A percentile compares a stretch with the other conserved stretches of the same genome.
Evolutionary conservation across 805 yeast genomes (phyloP).

Genomic region (Kazachstania psychrophila): DNA sequence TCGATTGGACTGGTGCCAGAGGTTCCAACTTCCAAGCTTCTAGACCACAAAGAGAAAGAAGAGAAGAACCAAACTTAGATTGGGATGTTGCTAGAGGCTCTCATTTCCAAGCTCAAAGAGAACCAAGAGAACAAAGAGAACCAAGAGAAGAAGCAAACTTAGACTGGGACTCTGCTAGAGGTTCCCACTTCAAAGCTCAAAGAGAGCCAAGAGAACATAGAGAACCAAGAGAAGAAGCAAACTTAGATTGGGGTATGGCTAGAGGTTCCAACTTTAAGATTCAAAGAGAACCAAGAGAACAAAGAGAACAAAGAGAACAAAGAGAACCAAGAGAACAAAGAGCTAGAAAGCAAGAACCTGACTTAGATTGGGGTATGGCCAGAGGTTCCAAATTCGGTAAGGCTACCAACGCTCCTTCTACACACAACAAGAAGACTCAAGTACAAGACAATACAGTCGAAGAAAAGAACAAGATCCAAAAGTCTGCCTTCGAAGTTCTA

Average conservation of each 20-base stretch:
- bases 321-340: conserved; percentile 33
- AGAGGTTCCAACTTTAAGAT: conserved; percentile 35
- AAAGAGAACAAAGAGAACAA: conserved; percentile 26
- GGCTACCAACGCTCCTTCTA: conserved; percentile 7
- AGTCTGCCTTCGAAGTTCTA: conserved; percentile 43
- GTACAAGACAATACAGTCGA: conserved; percentile 19
- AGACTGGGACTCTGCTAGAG: conserved; percentile 46
- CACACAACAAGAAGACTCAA: conserved; percentile 8
- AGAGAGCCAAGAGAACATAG: conserved; percentile 29
- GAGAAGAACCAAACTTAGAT: conserved; percentile 30
- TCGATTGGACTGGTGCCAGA: conserved; percentile 48
- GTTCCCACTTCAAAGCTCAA: conserved; percentile 29
- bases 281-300: conserved; percentile 25
- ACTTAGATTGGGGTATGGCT: conserved; percentile 44
- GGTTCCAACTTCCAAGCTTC: conserved; percentile 30
- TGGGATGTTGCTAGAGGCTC: conserved; percentile 32
- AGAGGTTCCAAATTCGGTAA: conserved; percentile 28
- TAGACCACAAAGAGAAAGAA: conserved; percentile 29
- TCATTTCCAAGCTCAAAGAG: conserved; percentile 25
- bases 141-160: conserved; percentile 37
- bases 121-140: conserved; percentile 30
- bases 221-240: conserved; percentile 34
- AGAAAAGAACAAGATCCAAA: conserved; percentile 31
- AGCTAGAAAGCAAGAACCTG: conserved; percentile 30
- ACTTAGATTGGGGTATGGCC: conserved; percentile 39